Base-by-base conservation (phyloP, 805 yeast species). In the Myxozyma lipomycoides region DNA sequence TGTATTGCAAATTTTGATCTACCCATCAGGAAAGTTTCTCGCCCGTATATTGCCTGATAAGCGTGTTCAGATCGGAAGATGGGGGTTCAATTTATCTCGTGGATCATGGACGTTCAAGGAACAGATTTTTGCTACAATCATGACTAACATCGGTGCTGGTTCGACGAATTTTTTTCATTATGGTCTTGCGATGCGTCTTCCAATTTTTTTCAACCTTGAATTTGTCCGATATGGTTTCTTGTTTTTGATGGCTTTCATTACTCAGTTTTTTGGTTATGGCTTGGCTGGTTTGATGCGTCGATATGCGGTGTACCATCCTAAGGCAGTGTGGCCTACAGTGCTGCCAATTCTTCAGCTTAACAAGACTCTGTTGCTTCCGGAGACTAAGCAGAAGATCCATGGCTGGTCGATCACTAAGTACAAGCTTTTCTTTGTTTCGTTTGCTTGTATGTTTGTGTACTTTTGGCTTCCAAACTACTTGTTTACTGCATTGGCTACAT, bases 191-290 rank as follows among this genome's bases (percentile, higher is more conserved):
- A 44, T 59, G 45, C 40, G 48, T 3, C 49, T 28, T 38, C 46
- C 44, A n/a, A 28, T 53, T 48, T 38, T 59, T 28, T 44, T 53
- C 17, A 45, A 45, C 17, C 39, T 34, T 22, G 30, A 41, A 39
- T 53, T 43, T 46, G 46, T 47, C 18, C 19, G 18, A 17, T 37
- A 18, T 23, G 48, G 48, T 7, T 45, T 36, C 37, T 10, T 26
- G 48, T 30, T 81, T 22, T 61, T 78, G 48, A 66, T 79, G 35
- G 73, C 75, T 23, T 68, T 78, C 63, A 72, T 82, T 21, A 75
- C 85, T 25, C 86, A 82, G 64, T 72, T 77, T 63, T 67, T 82
- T 53, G 87, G 86, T 18, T 80, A 79, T 60, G 83, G 83, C 43
- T 70, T 79, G 35, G 85, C 84, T 39, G 86, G 86, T 19, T 45